Base-by-base conservation (phyloP, 257 asterid genomes). In the Thymus quinquecostatus region DNA sequence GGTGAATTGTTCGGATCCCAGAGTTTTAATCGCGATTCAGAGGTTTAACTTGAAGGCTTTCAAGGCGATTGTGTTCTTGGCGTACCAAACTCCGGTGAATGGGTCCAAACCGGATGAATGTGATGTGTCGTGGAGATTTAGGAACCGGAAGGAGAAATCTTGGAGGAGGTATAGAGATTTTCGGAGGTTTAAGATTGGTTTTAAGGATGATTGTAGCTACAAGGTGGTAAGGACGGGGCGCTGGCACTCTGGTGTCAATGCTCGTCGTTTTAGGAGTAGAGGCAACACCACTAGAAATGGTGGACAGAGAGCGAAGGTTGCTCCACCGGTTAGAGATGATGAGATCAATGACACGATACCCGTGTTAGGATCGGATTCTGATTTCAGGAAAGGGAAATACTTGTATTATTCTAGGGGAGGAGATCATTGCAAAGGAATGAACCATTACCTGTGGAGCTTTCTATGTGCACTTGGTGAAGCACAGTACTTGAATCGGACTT, bases 91-190 rank as follows among this genome's bases (percentile, higher is more conserved):
- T 12, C 99, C 98, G 0, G 94, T 88, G 12, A 88, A 88, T 69
- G 99, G 99, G 33, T 89, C 97, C 0, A 77, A 77, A 55, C 81
- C 85, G 10, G 87, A 80, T 43, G 98, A 95, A 64, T 92, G 99
- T 87, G 99, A 95, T 62, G 98, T 93, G 77, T 82, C 91, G 0
- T 93, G 98, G 98, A 86, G 98, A 85, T 93, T 86, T 81, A 87
- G 96, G 80, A 93, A 93, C 78, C 86, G 82, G 82, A 89, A 82
- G 64, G 98, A 93, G 82, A 91, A 78, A 73, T 95, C 99, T 65
- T 95, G 99, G 99, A 89, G 99, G 80, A 82, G 78, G 89, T 92
- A 95, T 61, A 82, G 96, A 83, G 99, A 95, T 86, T 95, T 95
- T 41, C 86, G 99, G 73, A 84, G 99, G 83, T 92, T 92, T 79